phyloP scores from a whole-genome alignment of 305 asterid species.

The Fraxinus nigra region DNA sequence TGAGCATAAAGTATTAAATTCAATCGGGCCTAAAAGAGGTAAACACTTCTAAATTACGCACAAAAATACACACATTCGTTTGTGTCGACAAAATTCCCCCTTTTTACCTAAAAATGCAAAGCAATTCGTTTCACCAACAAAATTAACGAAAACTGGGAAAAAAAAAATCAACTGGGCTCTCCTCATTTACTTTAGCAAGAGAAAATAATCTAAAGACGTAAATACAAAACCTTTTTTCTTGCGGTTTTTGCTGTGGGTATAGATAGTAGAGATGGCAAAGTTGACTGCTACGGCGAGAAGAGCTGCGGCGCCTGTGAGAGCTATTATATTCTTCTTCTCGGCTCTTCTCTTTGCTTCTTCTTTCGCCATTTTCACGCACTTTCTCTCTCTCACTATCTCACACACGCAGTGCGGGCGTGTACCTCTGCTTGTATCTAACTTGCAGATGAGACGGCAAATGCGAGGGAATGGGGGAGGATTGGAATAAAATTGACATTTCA shows the following conservation, averaged over 20 bases:
- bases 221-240: slow-evolving; percentile 52
- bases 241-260: slow-evolving; percentile 51
- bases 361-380: slow-evolving; percentile 37
- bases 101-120: not conserved
- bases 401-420: not conserved
- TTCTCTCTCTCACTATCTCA: not conserved
- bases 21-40: not conserved
- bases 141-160: not conserved
- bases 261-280: slow-evolving; percentile 58
- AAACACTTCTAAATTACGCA: not conserved
- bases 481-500: slow-evolving; percentile 1
- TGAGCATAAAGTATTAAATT: not conserved
- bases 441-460: slow-evolving; percentile 31
- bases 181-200: not conserved
- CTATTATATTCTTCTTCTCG: slow-evolving; percentile 50
- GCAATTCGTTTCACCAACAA: not conserved
- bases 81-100: not conserved
- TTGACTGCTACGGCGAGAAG: slow-evolving; percentile 71
- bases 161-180: slow-evolving; percentile 8
- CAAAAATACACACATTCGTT: not conserved
- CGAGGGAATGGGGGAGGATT: slow-evolving; percentile 36
- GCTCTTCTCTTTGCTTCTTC: slow-evolving; percentile 39
- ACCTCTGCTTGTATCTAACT: not conserved
- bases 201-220: not conserved
- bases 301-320: slow-evolving; percentile 86